Conservation (phyloP, 176 grass and related monocot species). For the Triticum aestivum region IWGSC_CS_RefSeq_v2.1 NC_057798.1:9692991-9693490, state of each 20-base stretch:
- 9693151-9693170: slow-evolving; percentile 65
- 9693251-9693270: slow-evolving; percentile 20
- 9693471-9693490: no score
- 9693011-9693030: slow-evolving; percentile 4
- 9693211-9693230: slow-evolving; percentile 75
- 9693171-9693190: slow-evolving; percentile 58
- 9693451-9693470: background rate
- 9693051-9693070: background rate
- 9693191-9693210: slow-evolving; percentile 70
- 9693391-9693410: background rate
- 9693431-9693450: background rate
- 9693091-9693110: slow-evolving; percentile 2
- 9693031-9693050: background rate
- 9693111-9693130: slow-evolving; percentile 21
- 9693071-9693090: background rate
- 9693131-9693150: slow-evolving; percentile 30
- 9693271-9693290: background rate
- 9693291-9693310: slow-evolving; percentile 6
- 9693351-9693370: background rate
- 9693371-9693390: background rate
- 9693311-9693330: background rate
- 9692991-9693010: background rate
- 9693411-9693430: background rate
- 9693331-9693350: background rate
- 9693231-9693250: slow-evolving; percentile 80